Percentiles rank a stretch among this genome's conserved stretches.
These are phyloP conservation scores for Lactarius sanguifluus DNA, from an alignment of 768 basidiomycete genomes.

Conservation along the genomic window DNA sequence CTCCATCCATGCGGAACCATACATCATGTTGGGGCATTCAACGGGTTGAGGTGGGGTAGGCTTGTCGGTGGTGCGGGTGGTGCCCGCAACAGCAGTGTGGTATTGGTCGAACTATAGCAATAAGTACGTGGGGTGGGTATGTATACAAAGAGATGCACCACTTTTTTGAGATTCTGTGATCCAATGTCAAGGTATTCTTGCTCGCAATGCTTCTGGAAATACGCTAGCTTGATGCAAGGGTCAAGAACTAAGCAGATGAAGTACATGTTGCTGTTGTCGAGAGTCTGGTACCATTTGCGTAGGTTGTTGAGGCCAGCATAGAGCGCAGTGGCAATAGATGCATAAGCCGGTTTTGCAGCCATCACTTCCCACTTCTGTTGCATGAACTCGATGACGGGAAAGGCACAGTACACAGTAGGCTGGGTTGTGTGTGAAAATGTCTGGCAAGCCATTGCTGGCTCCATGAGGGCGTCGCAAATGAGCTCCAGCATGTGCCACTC, in stretches of 20 bases:
- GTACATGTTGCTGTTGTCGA: neutral
- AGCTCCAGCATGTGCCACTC: no score
- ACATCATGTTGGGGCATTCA: neutral
- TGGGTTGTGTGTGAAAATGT: no score
- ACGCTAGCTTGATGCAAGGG: neutral
- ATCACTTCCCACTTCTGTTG: neutral
- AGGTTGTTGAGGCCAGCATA: neutral
- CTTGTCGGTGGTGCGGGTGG: no score
- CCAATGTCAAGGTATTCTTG: neutral
- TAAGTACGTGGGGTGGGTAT: no score
- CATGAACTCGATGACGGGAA: constrained; percentile 5
- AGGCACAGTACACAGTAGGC: neutral
- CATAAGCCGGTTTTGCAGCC: neutral
- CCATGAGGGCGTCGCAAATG: no score
- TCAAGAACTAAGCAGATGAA: constrained; percentile 1
- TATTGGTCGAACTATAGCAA: no score
- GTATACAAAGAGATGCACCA: neutral
- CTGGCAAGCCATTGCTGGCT: no score
- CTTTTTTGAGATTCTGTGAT: neutral
- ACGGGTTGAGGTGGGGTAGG: neutral
- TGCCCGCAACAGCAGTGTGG: no score
- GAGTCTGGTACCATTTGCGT: neutral
- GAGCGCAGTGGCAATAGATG: neutral
- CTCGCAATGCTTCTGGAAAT: constrained; percentile 1
- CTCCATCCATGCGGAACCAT: neutral